Evolutionary conservation across 2,329 filamentous ascomycete species (phyloP).

Genomic region (Cladosporium sp.): DNA sequence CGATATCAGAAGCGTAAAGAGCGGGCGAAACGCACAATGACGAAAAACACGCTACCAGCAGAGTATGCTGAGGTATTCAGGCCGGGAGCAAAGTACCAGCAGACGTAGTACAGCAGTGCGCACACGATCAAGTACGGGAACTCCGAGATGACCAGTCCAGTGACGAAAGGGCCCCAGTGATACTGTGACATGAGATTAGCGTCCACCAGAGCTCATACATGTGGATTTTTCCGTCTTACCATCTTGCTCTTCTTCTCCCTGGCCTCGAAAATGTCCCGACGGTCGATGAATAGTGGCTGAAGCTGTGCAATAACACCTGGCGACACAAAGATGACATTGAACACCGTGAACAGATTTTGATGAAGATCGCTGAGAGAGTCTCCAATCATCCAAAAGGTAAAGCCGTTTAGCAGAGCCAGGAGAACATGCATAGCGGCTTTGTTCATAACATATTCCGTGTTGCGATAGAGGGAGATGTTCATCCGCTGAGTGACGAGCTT

Average conservation of each 20-base stretch:
- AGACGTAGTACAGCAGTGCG: constrained; percentile 44
- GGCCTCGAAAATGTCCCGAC: constrained; percentile 55
- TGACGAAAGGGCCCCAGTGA: constrained; percentile 68
- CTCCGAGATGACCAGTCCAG: constrained; percentile 66
- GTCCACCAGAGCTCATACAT: constrained; percentile 21
- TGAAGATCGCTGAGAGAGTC: constrained; percentile 35
- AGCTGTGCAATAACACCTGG: constrained; percentile 53
- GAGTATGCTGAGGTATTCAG: constrained; percentile 42
- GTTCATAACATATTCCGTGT: constrained; percentile 62
- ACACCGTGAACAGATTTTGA: constrained; percentile 29
- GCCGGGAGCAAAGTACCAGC: constrained; percentile 32
- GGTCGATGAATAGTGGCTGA: constrained; percentile 56
- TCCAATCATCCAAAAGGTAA: constrained; percentile 46
- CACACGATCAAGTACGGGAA: constrained; percentile 62
- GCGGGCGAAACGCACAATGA: constrained; percentile 34
- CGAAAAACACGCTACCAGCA: constrained; percentile 43
- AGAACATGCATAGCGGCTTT: constrained; percentile 56
- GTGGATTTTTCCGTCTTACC: not conserved
- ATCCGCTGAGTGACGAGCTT: constrained; percentile 43
- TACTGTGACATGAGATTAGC: constrained; percentile 39
- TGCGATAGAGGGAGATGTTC: constrained; percentile 61
- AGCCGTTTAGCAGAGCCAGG: constrained; percentile 45
- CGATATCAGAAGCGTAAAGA: not conserved
- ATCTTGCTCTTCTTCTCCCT: constrained; percentile 62
- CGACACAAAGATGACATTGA: constrained; percentile 34